phyloP scores from a whole-genome alignment of 257 asterid genomes.

The Fraxinus cuspidata region DNA sequence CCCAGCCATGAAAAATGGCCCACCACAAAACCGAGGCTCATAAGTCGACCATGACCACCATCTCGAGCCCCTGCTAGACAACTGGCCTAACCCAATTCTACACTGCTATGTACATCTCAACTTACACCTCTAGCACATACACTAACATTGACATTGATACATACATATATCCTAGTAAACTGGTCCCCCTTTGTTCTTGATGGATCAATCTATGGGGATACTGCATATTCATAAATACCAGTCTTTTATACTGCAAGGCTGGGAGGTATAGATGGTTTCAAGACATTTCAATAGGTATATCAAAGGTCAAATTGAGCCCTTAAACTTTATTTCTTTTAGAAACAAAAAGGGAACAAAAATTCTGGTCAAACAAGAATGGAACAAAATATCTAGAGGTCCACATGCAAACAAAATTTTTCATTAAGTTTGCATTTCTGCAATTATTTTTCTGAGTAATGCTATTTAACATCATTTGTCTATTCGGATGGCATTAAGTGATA shows the following conservation, averaged over 20 bases:
- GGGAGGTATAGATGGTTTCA: neutral
- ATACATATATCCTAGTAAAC: neutral
- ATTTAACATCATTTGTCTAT: no score
- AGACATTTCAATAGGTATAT: neutral
- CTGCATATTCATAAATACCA: neutral
- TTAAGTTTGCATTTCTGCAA: neutral
- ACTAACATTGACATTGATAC: neutral
- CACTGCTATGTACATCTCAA: no score
- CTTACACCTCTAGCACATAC: neutral
- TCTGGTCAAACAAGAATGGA: neutral
- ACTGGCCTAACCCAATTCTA: no score
- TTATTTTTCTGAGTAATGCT: no score
- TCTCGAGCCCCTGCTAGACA: no score
- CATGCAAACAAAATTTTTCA: neutral
- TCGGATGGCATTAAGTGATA: no score
- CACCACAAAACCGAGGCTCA: no score
- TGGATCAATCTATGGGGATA: neutral
- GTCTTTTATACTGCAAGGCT: neutral
- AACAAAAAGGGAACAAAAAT: neutral
- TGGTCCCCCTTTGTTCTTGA: neutral
- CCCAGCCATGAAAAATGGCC: no score
- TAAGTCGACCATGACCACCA: no score
- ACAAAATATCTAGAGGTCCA: neutral
- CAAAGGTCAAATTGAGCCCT: neutral
- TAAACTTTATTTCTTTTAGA: neutral